Conservation (phyloP, 805 yeast species). For the Isabelozyma rhagii region DNA sequence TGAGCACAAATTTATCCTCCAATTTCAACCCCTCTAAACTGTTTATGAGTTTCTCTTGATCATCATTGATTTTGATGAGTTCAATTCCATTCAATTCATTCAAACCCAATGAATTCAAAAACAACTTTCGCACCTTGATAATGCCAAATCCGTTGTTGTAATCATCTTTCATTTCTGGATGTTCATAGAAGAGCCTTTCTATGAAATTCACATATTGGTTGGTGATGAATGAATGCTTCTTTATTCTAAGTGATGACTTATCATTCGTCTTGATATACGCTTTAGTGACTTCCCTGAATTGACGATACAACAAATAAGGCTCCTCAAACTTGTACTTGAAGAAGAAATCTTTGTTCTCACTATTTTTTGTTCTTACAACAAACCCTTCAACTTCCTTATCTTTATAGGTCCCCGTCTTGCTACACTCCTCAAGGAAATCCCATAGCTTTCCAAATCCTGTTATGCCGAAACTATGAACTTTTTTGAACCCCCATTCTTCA, state of each 20-base stretch:
- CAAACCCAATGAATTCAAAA: slow-evolving; percentile 49
- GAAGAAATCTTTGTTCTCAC: slow-evolving; percentile 50
- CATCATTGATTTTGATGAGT: slow-evolving; percentile 48
- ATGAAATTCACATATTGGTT: slow-evolving; percentile 69
- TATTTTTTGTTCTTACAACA: slow-evolving; percentile 66
- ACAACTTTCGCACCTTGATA: slow-evolving; percentile 65
- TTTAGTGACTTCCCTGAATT: slow-evolving; percentile 84
- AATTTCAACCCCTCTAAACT: slow-evolving; percentile 8
- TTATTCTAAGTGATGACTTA: slow-evolving; percentile 7
- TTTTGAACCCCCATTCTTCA: slow-evolving; percentile 62
- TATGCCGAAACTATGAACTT: slow-evolving; percentile 46
- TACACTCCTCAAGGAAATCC: slow-evolving; percentile 51
- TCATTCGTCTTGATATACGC: slow-evolving; percentile 40
- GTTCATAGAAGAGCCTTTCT: slow-evolving; percentile 47
- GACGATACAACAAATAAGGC: slow-evolving; percentile 88
- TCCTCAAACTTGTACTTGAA: slow-evolving; percentile 95
- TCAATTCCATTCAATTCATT: slow-evolving; percentile 53
- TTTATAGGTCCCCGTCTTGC: slow-evolving; percentile 66
- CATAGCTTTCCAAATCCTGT: slow-evolving; percentile 40
- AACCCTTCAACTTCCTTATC: slow-evolving; percentile 87
- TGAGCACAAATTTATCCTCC: slow-evolving; percentile 54
- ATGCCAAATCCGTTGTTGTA: slow-evolving; percentile 66
- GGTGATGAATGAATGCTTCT: slow-evolving; percentile 58
- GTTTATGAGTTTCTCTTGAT: slow-evolving; percentile 19
- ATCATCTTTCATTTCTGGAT: slow-evolving; percentile 44